A percentile compares a stretch with the other conserved stretches of the same genome.
Conservation (phyloP, 345 rosid genomes). For the Rhodamnia rubescens region DNA sequence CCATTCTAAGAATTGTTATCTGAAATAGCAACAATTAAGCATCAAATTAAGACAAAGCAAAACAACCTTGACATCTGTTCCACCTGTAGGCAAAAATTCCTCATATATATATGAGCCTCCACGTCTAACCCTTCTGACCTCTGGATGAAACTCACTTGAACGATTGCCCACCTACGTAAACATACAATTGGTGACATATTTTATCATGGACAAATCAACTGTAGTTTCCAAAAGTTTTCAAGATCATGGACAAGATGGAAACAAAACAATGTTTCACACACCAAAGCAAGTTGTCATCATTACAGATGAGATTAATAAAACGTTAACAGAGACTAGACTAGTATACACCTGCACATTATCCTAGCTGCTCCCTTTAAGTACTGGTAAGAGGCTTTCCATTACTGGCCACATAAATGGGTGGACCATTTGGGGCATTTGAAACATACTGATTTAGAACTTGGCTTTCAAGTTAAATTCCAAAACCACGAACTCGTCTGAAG, state of each 20-base stretch:
- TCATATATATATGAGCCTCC: slow-evolving; percentile 98
- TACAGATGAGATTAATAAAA: neutral
- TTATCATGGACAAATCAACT: neutral
- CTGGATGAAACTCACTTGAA: slow-evolving; percentile 98
- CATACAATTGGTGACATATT: neutral
- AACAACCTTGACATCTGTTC: slow-evolving; percentile 98
- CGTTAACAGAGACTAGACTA: neutral
- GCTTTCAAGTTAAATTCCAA: neutral
- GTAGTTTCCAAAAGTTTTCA: neutral
- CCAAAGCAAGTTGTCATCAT: neutral
- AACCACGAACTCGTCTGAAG: neutral
- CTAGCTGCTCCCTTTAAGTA: neutral
- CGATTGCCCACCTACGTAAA: slow-evolving; percentile 76
- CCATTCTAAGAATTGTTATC: neutral
- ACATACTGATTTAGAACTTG: neutral
- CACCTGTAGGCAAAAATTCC: slow-evolving; percentile 99
- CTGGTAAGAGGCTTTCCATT: neutral
- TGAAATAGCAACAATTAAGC: neutral
- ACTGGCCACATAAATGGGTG: neutral
- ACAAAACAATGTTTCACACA: neutral
- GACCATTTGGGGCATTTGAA: neutral
- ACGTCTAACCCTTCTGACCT: slow-evolving; percentile 95
- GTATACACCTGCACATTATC: neutral
- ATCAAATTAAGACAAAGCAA: neutral
- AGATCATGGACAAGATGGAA: neutral